Evolutionary conservation across 1,139 yeast genomes (phyloP).

Genomic region (Blastobotrys illinoisensis): DNA sequence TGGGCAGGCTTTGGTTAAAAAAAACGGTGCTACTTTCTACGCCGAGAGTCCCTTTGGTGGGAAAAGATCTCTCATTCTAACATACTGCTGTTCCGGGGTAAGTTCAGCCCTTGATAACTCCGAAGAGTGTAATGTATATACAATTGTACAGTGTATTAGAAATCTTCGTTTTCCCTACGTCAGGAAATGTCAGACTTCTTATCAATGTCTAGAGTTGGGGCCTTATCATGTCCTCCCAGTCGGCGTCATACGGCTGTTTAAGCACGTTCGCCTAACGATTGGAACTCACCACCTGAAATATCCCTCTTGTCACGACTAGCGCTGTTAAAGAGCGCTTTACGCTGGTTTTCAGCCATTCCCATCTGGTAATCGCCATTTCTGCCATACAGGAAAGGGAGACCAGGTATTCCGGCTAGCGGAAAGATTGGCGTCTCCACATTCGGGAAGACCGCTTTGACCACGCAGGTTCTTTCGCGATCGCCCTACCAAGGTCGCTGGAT

Average conservation of each 20-base stretch:
- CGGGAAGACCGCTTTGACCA: no score
- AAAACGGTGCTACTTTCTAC: no score
- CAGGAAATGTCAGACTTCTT: not conserved
- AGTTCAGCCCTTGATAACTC: constrained; percentile 93
- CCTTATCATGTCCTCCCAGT: not conserved
- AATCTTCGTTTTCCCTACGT: no score
- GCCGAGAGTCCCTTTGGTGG: no score
- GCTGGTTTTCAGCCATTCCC: not conserved
- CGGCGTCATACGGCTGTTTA: not conserved
- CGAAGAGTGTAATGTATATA: no score
- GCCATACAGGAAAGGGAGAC: constrained; percentile 44
- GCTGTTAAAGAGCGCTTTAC: not conserved
- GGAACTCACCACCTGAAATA: not conserved
- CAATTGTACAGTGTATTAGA: constrained; percentile 26
- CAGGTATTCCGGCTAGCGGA: not conserved
- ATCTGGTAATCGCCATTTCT: not conserved
- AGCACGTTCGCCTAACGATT: not conserved
- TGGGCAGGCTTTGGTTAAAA: constrained; percentile 42
- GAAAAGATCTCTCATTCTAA: no score
- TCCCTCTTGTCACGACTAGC: not conserved
- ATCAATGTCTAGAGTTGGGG: not conserved
- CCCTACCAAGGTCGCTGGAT: no score
- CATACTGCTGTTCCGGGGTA: no score
- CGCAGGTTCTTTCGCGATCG: no score
- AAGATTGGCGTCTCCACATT: not conserved